Evolutionary conservation across 345 rosid genomes (phyloP), one percentile per base, ranked within the genome.

Genomic region (Hevea brasiliensis): DNA sequence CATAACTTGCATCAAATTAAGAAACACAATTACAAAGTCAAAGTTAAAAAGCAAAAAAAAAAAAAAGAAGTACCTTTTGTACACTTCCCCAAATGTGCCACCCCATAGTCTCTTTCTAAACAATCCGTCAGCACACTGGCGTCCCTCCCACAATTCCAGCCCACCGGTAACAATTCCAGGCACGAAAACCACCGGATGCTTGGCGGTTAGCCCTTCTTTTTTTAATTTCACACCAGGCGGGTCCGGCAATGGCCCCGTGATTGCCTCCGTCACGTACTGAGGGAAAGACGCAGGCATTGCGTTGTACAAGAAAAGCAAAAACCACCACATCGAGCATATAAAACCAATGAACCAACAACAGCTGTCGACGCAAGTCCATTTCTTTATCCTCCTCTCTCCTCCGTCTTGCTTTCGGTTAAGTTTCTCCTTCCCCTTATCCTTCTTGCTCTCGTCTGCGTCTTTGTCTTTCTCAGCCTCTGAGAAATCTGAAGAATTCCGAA

Each of bases 51-150:
- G 41, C n/a, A 61, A 48, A 57, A 44, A 27, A 60, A 44, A n/a
- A n/a, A n/a, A n/a, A n/a, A 14, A 3, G 3, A 17, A 17, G n/a
- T 77, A 89, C 93, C 91, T 77, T 75, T 81, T 89, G 69, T 87
- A 89, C 54, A 89, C 58, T 68, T 87, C 93, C 13, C 93, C 93
- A 65, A 89, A 89, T 4, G 91, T 84, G 45, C 89, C 88, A 24
- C 93, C 93, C 91, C 93, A 89, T 45, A 89, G 86, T n/a, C 93
- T 83, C 77, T 89, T 87, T 75, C 93, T 77, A 61, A 89, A 89
- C 84, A 89, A 72, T 11, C 91, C 91, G 0, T 87, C 91, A 26
- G 94, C 87, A 54, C 94, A 89, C 24, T 82, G 87, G 27, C 86
- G 89, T 0, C 94, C 94, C 62, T 89, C 91, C 94, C 90, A 87